Percentiles rank a stretch among this genome's conserved stretches.
Evolutionary conservation across 768 basidiomycete genomes (phyloP).

Genomic region (Amanita phalloides): DNA sequence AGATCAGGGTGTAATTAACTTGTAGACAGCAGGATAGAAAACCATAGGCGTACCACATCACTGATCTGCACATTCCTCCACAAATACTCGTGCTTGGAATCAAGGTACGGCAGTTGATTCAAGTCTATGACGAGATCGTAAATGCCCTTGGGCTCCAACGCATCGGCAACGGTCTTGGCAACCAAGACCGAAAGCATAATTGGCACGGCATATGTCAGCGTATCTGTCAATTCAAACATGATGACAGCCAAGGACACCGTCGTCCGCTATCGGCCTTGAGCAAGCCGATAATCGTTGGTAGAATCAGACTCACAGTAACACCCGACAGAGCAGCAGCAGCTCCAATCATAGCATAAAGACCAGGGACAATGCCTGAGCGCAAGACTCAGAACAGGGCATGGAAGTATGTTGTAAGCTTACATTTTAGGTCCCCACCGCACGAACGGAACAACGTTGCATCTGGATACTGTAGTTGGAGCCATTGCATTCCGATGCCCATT

Average conservation of each 20-base stretch:
- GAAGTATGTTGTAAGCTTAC: slow-evolving; percentile 23
- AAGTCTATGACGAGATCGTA: slow-evolving; percentile 96
- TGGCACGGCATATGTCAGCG: slow-evolving; percentile 84
- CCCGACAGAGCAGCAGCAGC: slow-evolving; percentile 91
- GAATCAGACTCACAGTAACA: slow-evolving; percentile 59
- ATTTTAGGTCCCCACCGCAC: slow-evolving; percentile 57
- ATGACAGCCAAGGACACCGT: slow-evolving; percentile 95
- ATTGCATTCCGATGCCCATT: slow-evolving; percentile 73
- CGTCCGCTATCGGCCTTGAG: slow-evolving; percentile 41
- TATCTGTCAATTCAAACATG: slow-evolving; percentile 90
- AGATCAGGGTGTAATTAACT: background rate
- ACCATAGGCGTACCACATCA: slow-evolving; percentile 56
- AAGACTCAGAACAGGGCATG: background rate
- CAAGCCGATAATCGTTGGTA: background rate
- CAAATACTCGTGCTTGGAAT: slow-evolving; percentile 80
- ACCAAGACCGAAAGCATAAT: slow-evolving; percentile 84
- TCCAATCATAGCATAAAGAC: slow-evolving; percentile 92
- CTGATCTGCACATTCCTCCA: slow-evolving; percentile 71
- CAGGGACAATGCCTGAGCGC: slow-evolving; percentile 60
- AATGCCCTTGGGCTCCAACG: slow-evolving; percentile 86
- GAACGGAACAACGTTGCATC: slow-evolving; percentile 46
- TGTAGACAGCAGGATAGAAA: background rate
- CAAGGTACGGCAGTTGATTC: slow-evolving; percentile 84
- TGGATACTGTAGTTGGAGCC: slow-evolving; percentile 56
- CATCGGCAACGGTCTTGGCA: slow-evolving; percentile 85